Evolutionary conservation across 2,329 filamentous ascomycete species (phyloP), one percentile per base, ranked within the genome.

Genomic region (Bipolaris bicolor): DNA sequence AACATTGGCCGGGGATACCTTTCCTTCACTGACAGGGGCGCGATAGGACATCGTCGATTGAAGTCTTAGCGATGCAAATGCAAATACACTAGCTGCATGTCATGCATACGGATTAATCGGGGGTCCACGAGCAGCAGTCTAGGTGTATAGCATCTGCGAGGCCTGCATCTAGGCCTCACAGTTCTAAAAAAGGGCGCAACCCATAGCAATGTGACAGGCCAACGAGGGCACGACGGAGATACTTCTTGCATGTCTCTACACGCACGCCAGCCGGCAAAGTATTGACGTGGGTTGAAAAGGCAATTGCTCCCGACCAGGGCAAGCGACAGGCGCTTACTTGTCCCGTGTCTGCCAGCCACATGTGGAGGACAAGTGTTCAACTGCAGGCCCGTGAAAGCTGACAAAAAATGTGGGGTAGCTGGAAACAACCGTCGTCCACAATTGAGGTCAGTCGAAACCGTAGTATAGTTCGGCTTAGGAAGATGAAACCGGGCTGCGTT

Each of bases 331-430:
- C 52, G 48, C 48, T 34, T 52, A 51, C 47, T 48, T 44, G 49
- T 44, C 43, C 54, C 54, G 54, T 50, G 24, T 26, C 45, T 56
- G 40, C 48, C 52, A 55, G 47, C 48, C 57, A 52, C 52, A 52
- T 16, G 5, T 15, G 6, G 36, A 52, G 44, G 57, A 56, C 52
- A 59, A 40, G 52, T 59, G 57, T 59, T 53, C 41, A 49, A 52
- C 22, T 44, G 41, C 29, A 49, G 43, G 48, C 37, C 52, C 49
- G 46, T 54, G 45, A 26, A 50, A 49, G 52, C 43, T 48, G 39
- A 45, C 48, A 41, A 54, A 41, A 51, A 56, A 52, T 56, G 39
- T 55, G 57, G 48, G 57, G 48, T 56, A 56, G 52, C 18, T 26
- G 15, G 39, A 13, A 18, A 15, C 49, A 40, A 49, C 34, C 47